Base-by-base conservation (phyloP, 352 stramenopile genomes). In the Globisporangium paroecandrum region DNA sequence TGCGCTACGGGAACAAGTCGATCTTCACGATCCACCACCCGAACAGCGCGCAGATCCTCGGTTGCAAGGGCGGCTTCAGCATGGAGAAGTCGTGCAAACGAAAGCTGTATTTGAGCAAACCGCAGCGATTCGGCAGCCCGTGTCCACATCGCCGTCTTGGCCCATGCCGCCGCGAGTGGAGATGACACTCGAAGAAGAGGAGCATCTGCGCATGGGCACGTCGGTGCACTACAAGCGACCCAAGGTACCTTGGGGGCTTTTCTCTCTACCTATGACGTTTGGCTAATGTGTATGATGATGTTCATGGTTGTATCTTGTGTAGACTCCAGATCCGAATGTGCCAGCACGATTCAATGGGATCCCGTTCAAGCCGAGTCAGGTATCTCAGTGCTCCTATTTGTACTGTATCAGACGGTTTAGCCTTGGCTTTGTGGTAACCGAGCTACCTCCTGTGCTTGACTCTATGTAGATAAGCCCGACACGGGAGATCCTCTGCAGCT, bases 271-370 rank as follows among this genome's bases (percentile, higher is more conserved):
- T 18, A 27, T 10, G n/a, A 53, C 63, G 12, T 61, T 61, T 46
- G 65, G 69, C 32, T 53, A 51, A 8, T 34, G 69, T 56, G 2
- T 24, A 41, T n/a, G 5, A 6, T 25, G 24, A 24, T 41, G 10
- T 22, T 62, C 9, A 5, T 27, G 57, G 41, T 5, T 18, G 12
- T 65, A 15, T 63, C 27, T 27, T 25, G 34, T n/a, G 34, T 56
- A 87, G 78, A 78, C 64, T 1, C 77, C 75, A 10, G 82, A 90
- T 38, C 82, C 80, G 13, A 74, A 89, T 58, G 55, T 90, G 5
- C 82, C 82, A 22, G 82, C 82, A 7, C 69, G 82, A 43, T 89
- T 88, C 69, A 90, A 90, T 32, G 77, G 77, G 29, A 65, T 90
- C 34, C 78, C 82, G n/a, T 90, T 84, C 65, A 80, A 68, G 41